Base-by-base conservation (phyloP, 2,329 filamentous ascomycete species). In the Cytospora piceae region DNA sequence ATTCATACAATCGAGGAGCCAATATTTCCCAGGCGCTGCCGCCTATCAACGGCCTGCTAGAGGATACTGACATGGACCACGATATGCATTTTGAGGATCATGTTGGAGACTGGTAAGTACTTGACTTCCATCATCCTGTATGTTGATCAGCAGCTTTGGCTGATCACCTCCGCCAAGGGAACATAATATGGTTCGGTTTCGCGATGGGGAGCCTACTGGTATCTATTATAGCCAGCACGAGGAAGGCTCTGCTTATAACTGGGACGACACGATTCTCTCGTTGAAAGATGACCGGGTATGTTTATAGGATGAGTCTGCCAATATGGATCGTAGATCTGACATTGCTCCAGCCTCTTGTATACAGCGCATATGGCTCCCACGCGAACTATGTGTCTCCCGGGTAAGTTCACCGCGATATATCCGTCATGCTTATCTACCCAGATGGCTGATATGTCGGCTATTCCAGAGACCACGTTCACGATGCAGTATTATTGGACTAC, bases 301-400 rank as follows among this genome's bases (percentile, higher is more conserved):
- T 67, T 6, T 2, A 27, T 27, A 6, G 4, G 15, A 22, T 9
- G 5, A 9, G 5, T 58, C n/a, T n/a, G n/a, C n/a, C n/a, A 1
- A 1, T n/a, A 34, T 56, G 17, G 3, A 49, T 24, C 14, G 11
- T 11, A 1, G n/a, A 14, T 56, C 53, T 56, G 39, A 64, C 4
- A 22, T 4, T 11, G 22, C 7, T 31, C 1, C n/a, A 78, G 75
- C 76, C 76, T 9, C 54, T 75, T 8, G 72, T 75, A 0, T 78
- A 76, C 29, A 78, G 76, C 39, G 76, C 74, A 6, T 69, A 68
- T 5, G 76, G 76, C 3, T 75, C 76, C 0, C 76, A 78, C 34
- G 76, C 76, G 27, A 77, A 77, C 17, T 78, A 76, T 56, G 64
- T 69, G 14, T 58, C 69, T 9, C 9, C 67, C 22, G 76, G 76